These are phyloP conservation scores for Micractinium conductrix DNA, from an alignment of 139 green algal species.

Conservation along the genomic window DNA sequence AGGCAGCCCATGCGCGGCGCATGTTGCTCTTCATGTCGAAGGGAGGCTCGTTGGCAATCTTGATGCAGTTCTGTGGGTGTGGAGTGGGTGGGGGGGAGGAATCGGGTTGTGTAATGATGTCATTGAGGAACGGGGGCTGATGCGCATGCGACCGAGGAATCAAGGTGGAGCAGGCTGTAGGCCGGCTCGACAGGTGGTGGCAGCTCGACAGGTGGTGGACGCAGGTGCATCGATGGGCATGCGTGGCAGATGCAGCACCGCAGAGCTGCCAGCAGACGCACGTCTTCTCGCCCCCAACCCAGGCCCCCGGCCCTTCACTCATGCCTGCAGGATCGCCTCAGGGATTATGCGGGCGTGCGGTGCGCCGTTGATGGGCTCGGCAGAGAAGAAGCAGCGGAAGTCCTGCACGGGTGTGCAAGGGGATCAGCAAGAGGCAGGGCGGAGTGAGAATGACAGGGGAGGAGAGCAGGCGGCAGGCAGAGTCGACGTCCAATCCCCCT, in stretches of 20 bases:
- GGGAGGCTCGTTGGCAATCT: slow-evolving; percentile 93
- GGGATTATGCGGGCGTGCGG: slow-evolving; percentile 87
- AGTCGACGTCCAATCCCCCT: background rate
- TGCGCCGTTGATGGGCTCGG: slow-evolving; percentile 90
- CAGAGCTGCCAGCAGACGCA: too few species aligned
- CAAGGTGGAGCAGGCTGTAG: too few species aligned
- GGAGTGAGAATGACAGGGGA: background rate
- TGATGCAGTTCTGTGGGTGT: slow-evolving; percentile 75
- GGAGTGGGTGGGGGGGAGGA: background rate
- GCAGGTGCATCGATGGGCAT: slow-evolving; percentile 81
- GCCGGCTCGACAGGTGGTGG: too few species aligned
- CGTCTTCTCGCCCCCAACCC: background rate
- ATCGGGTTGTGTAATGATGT: background rate
- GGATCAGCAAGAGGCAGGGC: too few species aligned
- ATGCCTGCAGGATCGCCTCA: slow-evolving; percentile 73
- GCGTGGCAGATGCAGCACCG: slow-evolving; percentile 55
- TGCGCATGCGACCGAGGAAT: too few species aligned
- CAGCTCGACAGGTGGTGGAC: slow-evolving; percentile 36
- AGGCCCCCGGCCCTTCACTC: background rate
- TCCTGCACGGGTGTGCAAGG: too few species aligned
- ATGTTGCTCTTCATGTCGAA: slow-evolving; percentile 82
- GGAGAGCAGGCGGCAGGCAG: background rate
- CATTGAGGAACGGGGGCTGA: too few species aligned
- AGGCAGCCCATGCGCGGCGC: slow-evolving; percentile 78
- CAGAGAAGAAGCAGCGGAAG: slow-evolving; percentile 93